These are phyloP conservation scores for Vitis riparia DNA, from an alignment of 164 flowering plant species.

Conservation along the genomic window DNA sequence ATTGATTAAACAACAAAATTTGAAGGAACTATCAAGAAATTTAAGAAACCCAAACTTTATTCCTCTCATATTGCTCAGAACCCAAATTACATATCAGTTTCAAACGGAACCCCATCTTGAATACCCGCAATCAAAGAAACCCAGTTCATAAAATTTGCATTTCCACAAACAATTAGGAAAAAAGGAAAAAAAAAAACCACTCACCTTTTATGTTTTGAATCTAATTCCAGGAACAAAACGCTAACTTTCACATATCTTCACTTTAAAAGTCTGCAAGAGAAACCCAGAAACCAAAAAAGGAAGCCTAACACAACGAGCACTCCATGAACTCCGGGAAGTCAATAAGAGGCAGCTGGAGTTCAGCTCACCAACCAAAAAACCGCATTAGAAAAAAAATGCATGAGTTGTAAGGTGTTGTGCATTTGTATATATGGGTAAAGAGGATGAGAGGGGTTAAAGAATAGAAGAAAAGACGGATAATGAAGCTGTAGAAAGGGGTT, in stretches of 20 bases:
- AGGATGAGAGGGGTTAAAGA: not conserved
- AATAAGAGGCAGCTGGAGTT: slow-evolving; percentile 42
- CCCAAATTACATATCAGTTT: too few relatives aligned
- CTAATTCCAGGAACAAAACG: not conserved
- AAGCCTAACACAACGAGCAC: slow-evolving; percentile 24
- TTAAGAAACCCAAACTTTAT: too few relatives aligned
- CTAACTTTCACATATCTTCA: not conserved
- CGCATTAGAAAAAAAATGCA: not conserved
- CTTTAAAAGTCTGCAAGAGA: not conserved
- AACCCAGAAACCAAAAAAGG: slow-evolving; percentile 10
- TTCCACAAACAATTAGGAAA: not conserved
- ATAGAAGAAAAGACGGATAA: too few relatives aligned
- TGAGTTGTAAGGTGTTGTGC: not conserved
- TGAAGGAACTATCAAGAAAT: too few relatives aligned
- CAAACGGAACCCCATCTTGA: too few relatives aligned
- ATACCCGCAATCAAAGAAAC: not conserved
- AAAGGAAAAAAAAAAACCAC: not conserved
- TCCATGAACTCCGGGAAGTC: slow-evolving; percentile 41
- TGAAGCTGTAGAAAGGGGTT: too few relatives aligned
- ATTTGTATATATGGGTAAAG: not conserved
- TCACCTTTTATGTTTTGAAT: slow-evolving; percentile 5
- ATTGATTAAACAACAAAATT: too few relatives aligned
- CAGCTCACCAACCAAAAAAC: slow-evolving; percentile 32
- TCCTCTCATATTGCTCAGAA: too few relatives aligned
- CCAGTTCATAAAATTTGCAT: not conserved